Conservation (phyloP, 768 basidiomycete species). For the Suillus bovinus region DNA sequence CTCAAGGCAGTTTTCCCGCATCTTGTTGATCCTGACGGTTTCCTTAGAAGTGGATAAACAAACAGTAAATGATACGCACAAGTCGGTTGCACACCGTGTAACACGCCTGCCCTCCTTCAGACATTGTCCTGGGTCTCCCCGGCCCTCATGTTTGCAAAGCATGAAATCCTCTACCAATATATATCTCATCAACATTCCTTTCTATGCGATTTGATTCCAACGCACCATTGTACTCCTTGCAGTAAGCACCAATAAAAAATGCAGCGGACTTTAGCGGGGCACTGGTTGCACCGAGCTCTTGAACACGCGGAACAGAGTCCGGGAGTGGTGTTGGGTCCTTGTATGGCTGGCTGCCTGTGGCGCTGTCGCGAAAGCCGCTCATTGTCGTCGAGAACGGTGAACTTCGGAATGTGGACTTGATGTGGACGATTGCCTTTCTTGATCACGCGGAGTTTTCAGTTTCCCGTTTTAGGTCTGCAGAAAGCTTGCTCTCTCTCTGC, state of each 20-base stretch:
- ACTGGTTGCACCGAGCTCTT: constrained; percentile 87
- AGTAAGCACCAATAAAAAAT: constrained; percentile 95
- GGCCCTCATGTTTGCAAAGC: constrained; percentile 94
- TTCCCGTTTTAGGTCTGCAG: constrained; percentile 1
- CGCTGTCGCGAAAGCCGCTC: constrained; percentile 53
- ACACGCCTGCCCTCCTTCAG: constrained; percentile 94
- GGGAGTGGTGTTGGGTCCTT: constrained; percentile 70
- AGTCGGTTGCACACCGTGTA: constrained; percentile 90
- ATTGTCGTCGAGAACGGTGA: constrained; percentile 38
- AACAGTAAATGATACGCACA: constrained; percentile 56
- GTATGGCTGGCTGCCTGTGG: constrained; percentile 50
- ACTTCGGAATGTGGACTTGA: constrained; percentile 18
- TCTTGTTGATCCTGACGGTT: constrained; percentile 75
- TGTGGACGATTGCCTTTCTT: constrained; percentile 12
- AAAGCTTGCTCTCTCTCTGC: background rate
- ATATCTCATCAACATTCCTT: constrained; percentile 37
- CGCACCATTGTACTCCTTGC: constrained; percentile 96
- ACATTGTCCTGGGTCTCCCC: constrained; percentile 84
- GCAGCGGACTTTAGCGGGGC: constrained; percentile 95
- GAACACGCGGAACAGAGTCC: constrained; percentile 68
- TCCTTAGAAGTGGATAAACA: background rate
- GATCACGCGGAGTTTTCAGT: constrained; percentile 27
- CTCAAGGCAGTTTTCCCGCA: constrained; percentile 86
- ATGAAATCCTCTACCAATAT: constrained; percentile 79
- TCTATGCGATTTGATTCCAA: constrained; percentile 10